Conservation (phyloP, 1,284 basidiomycete genomes). For the Paramarasmius palmivorus region DNA sequence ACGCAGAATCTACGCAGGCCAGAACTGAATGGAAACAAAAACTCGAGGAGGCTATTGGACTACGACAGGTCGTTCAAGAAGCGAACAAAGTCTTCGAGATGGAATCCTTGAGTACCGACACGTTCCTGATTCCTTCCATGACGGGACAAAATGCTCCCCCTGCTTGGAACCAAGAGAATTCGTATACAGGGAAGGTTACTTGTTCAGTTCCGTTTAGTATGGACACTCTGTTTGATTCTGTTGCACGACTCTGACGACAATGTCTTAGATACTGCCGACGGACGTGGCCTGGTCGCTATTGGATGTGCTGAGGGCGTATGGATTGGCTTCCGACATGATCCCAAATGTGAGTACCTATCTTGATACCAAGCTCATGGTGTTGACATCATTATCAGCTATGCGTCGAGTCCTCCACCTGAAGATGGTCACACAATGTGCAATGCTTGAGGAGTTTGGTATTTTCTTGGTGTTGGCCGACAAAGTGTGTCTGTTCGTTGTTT, state of each 20-base stretch:
- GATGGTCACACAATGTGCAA: slow-evolving; percentile 91
- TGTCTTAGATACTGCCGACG: slow-evolving; percentile 72
- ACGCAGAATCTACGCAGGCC: slow-evolving; percentile 76
- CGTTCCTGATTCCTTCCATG: slow-evolving; percentile 74
- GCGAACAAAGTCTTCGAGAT: slow-evolving; percentile 91
- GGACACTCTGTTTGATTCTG: slow-evolving; percentile 24
- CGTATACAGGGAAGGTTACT: slow-evolving; percentile 86
- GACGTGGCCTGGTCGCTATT: slow-evolving; percentile 84
- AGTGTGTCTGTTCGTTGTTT: slow-evolving; percentile 35
- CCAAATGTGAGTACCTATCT: slow-evolving; percentile 60
- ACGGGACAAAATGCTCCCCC: slow-evolving; percentile 46
- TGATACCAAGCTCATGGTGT: neutral
- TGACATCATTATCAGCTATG: slow-evolving; percentile 54
- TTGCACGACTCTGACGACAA: neutral
- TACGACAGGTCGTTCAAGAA: slow-evolving; percentile 86
- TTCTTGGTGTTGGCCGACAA: slow-evolving; percentile 95
- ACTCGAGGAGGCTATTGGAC: slow-evolving; percentile 83
- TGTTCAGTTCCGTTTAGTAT: slow-evolving; percentile 91
- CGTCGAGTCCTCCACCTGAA: slow-evolving; percentile 89
- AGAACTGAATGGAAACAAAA: slow-evolving; percentile 88
- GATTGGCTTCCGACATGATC: slow-evolving; percentile 92
- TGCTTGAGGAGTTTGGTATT: slow-evolving; percentile 93
- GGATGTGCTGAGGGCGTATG: slow-evolving; percentile 96
- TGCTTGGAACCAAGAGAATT: slow-evolving; percentile 68
- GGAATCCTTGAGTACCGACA: slow-evolving; percentile 81